Base-by-base conservation (phyloP, 768 basidiomycete species). In the Leccinum longicurvipes region DNA sequence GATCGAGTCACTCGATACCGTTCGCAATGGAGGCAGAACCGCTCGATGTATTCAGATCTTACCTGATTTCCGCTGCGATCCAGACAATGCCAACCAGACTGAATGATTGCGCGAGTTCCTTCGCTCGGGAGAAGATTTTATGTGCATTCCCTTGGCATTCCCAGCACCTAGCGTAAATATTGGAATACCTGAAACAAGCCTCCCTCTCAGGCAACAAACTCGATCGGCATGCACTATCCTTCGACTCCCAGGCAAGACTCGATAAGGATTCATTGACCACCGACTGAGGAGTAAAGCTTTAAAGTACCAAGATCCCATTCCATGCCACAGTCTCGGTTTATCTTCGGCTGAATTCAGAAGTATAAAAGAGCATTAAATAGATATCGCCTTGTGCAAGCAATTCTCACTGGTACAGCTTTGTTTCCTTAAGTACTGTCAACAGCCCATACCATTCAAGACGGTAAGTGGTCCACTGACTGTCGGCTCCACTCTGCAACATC, bases 1-100 rank as follows among this genome's bases (percentile, higher is more conserved):
- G 60, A 93, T 82, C 31, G 69, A 55, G 15, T 41, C 47, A 53
- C 15, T 48, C 12, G 55, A 46, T 23, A 57, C 15, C 63, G 59
- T 62, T 12, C 27, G 29, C 25, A 12, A 25, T 2, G 11, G 15
- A n/a, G 24, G 24, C 15, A 25, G 15, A 12, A 42, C 6, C 12
- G 3, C 21, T 42, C 24, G 14, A 24, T 24, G 6, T 23, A 24
- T 24, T 29, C 19, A 42, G 46, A 48, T 36, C n/a, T 1, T 21
- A 50, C 56, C 63, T 52, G 59, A 24, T 32, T 61, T 56, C 63
- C 63, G 63, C 51, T 47, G 55, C 53, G 55, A 60, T 17, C 17
- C 32, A 34, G 15, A n/a, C 9, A n/a, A 36, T 39, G 10, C 9
- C n/a, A 8, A 39, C 36, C 36, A 19, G n/a, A 10, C n/a, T 39